These are phyloP conservation scores for Thalassiosira profunda DNA, from an alignment of 108 stramenopile genomes.

Conservation along the genomic window DNA sequence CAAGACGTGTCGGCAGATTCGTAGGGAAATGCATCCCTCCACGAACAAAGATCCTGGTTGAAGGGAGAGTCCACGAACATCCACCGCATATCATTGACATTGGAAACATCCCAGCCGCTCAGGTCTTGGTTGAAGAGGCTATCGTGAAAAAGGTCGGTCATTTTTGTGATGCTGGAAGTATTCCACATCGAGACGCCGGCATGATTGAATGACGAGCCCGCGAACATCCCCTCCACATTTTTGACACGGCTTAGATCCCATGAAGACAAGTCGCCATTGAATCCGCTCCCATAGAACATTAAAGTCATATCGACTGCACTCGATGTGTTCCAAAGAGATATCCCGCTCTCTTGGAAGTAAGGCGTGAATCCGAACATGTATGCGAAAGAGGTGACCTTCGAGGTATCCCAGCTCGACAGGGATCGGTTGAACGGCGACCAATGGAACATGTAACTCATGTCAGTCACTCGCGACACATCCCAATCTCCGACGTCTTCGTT, in stretches of 20 bases:
- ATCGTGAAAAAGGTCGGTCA: neutral
- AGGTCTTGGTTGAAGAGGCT: constrained; percentile 20
- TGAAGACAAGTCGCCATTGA: constrained; percentile 17
- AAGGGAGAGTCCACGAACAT: constrained; percentile 46
- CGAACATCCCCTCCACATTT: constrained; percentile 36
- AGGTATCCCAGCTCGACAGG: constrained; percentile 28
- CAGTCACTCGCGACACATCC: constrained; percentile 36
- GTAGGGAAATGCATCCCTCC: constrained; percentile 3
- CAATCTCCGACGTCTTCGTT: constrained; percentile 47
- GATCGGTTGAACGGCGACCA: neutral
- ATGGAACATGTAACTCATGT: constrained; percentile 34
- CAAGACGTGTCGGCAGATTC: neutral
- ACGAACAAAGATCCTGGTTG: constrained; percentile 25
- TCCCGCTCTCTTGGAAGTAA: neutral
- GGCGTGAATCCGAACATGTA: constrained; percentile 23
- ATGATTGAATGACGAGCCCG: constrained; percentile 9
- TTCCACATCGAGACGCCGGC: neutral
- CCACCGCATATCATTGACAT: constrained; percentile 17
- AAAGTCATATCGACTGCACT: constrained; percentile 3
- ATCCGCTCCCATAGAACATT: constrained; percentile 2
- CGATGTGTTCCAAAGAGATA: neutral
- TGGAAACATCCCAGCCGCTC: constrained; percentile 40
- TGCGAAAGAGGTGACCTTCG: constrained; percentile 13
- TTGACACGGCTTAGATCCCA: constrained; percentile 41
- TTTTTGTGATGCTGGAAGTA: neutral